A percentile compares a stretch with the other conserved stretches of the same genome.
These are phyloP conservation scores for Nitzschia inconspicua DNA, from an alignment of 108 stramenopile genomes.

Conservation along the genomic window DNA sequence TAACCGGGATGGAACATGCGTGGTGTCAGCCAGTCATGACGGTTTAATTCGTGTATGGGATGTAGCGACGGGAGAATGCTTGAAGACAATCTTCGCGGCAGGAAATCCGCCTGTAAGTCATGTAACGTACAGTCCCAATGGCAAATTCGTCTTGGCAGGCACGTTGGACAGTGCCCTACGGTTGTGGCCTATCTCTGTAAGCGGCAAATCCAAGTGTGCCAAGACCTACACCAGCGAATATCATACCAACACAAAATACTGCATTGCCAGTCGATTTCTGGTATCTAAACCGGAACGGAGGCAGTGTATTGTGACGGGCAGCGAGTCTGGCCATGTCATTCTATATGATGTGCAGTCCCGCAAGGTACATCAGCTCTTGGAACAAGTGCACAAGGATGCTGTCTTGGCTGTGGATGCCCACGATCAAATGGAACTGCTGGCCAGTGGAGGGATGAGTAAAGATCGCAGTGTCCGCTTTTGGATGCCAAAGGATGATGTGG, in stretches of 20 bases:
- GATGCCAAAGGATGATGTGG: constrained; percentile 38
- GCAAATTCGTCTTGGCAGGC: constrained; percentile 79
- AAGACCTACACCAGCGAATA: constrained; percentile 35
- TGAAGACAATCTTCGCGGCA: constrained; percentile 92
- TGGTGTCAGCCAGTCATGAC: constrained; percentile 84
- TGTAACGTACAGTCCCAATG: constrained; percentile 89
- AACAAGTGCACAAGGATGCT: constrained; percentile 65
- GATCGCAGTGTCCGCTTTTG: constrained; percentile 82
- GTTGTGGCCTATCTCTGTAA: constrained; percentile 67
- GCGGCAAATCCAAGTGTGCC: constrained; percentile 29
- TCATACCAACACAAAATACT: constrained; percentile 68
- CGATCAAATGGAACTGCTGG: constrained; percentile 66
- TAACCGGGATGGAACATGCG: constrained; percentile 84
- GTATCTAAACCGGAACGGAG: constrained; percentile 51
- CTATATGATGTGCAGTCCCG: constrained; percentile 86
- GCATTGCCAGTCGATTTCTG: constrained; percentile 68
- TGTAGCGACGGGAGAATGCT: constrained; percentile 90
- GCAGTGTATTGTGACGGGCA: constrained; percentile 78
- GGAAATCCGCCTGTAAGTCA: constrained; percentile 83
- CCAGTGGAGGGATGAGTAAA: constrained; percentile 77
- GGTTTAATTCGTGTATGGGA: constrained; percentile 95
- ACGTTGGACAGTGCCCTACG: constrained; percentile 79
- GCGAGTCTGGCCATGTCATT: constrained; percentile 84
- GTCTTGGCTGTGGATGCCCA: constrained; percentile 83
- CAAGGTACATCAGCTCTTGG: constrained; percentile 65